Base-by-base conservation (phyloP, 139 green algal genomes). In the Auxenochlorella pyrenoidosa region DNA sequence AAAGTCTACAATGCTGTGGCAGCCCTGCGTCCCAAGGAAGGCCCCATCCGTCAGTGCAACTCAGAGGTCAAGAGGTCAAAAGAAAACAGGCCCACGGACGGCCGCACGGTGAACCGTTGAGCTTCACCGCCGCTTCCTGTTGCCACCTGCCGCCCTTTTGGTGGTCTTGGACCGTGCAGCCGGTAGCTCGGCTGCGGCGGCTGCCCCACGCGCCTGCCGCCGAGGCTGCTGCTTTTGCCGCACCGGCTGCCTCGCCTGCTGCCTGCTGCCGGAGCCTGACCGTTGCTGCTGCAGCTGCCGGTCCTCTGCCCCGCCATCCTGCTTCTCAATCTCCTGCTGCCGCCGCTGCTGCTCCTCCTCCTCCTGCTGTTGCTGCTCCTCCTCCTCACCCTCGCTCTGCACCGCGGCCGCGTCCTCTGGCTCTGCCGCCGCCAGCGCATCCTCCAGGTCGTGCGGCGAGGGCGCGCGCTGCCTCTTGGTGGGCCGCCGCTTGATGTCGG, bases 401-500 rank as follows among this genome's bases (percentile, higher is more conserved):
- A 65, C n/a, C 79, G 73, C 26, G 24, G 73, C 18, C 38, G 58
- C 18, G 18, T 83, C 51, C 77, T 65, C 51, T 40, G 78, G 71
- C 71, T 78, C 75, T 26, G 71, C 81, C 28, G 32, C 72, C 26
- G 44, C 43, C 66, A 86, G 47, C n/a, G n/a, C 83, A 4, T 87
- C 38, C 22, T 58, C 65, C 82, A 86, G 43, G 21, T 79, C 82
- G 10, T 86, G 82, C 3, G 82, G 82, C 26, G 79, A 65, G 75
- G 81, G 73, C 15, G 82, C 82, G 12, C 66, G 83, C 71, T 81
- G 85, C 60, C 22, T 58, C 85, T 88, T 88, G 54, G 60, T 38
- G 4, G 41, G 78, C 79, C 47, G 44, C 43, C 72, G 60, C 54
- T 36, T 47, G 65, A 83, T 79, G 68, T 92, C 89, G 34, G 71